Evolutionary conservation across 176 grass and related monocot species (phyloP).

Genomic region (Pontederia crassipes): DNA sequence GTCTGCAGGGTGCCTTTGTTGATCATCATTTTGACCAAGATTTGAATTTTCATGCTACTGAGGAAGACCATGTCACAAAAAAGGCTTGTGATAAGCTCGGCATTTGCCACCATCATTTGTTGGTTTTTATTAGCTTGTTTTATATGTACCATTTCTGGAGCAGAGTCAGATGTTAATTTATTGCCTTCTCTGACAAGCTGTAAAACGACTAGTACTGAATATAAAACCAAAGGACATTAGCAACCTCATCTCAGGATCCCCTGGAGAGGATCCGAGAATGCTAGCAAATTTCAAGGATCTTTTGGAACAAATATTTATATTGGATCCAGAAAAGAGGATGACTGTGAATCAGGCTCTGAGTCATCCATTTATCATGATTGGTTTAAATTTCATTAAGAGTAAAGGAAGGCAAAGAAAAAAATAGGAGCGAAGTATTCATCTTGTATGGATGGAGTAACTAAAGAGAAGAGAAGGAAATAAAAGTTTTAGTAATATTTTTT

Average conservation of each 20-base stretch:
- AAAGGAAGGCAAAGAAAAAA: no score
- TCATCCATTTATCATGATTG: conserved; percentile 97
- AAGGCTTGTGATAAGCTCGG: conserved; percentile 28
- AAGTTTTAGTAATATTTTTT: no score
- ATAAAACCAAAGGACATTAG: conserved; percentile 89
- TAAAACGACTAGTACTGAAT: conserved; percentile 75
- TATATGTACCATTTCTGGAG: conserved; percentile 1
- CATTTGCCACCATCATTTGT: not conserved
- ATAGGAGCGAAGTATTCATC: no score
- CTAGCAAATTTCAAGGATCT: conserved; percentile 92
- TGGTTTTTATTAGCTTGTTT: not conserved
- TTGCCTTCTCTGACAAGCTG: conserved; percentile 38
- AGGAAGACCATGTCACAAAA: conserved; percentile 97
- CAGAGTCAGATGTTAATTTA: conserved; percentile 16
- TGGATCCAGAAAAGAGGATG: conserved; percentile 99
- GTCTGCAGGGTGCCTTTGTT: conserved; percentile 66
- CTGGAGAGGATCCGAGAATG: conserved; percentile 89
- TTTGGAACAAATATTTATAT: conserved; percentile 96
- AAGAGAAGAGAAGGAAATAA: no score
- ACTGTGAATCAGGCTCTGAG: conserved; percentile 90
- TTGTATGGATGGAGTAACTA: no score
- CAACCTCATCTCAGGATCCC: conserved; percentile 67
- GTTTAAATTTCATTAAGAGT: no score
- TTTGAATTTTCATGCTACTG: conserved; percentile 83
- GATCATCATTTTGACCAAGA: conserved; percentile 91